Percentiles rank a stretch among this genome's conserved stretches.
These are phyloP conservation scores for Xanthoparmelia taractica DNA, from an alignment of 495 filamentous ascomycete species.

Conservation along the genomic window DNA sequence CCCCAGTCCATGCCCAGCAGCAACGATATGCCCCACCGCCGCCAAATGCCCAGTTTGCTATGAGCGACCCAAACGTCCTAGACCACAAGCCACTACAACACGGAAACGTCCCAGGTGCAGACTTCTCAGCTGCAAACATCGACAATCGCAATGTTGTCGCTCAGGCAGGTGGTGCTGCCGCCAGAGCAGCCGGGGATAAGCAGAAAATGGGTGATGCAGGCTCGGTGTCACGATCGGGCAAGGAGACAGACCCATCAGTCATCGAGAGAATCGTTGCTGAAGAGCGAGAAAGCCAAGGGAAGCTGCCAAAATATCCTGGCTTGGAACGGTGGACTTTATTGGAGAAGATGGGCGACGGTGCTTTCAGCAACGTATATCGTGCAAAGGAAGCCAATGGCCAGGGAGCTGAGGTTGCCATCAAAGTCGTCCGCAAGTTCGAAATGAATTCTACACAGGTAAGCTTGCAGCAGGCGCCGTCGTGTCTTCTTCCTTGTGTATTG, in stretches of 20 bases:
- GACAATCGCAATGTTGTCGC: slow-evolving; percentile 57
- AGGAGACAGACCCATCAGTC: slow-evolving; percentile 53
- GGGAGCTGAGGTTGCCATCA: slow-evolving; percentile 84
- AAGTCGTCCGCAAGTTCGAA: slow-evolving; percentile 96
- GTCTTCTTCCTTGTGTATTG: slow-evolving; percentile 25
- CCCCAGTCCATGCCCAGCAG: slow-evolving; percentile 58
- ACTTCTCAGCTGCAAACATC: slow-evolving; percentile 51
- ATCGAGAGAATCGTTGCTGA: slow-evolving; percentile 83
- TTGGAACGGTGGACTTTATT: slow-evolving; percentile 82
- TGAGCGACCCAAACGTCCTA: slow-evolving; percentile 42
- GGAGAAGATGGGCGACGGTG: slow-evolving; percentile 98
- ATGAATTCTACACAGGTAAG: slow-evolving; percentile 97
- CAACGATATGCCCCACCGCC: slow-evolving; percentile 45
- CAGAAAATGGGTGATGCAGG: slow-evolving; percentile 36
- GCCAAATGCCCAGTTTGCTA: slow-evolving; percentile 40
- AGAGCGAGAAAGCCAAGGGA: slow-evolving; percentile 73
- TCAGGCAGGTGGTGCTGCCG: slow-evolving; percentile 52
- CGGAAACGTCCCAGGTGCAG: slow-evolving; percentile 24
- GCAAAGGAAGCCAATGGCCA: slow-evolving; percentile 65
- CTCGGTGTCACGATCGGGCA: slow-evolving; percentile 38
- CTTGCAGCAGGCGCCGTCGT: slow-evolving; percentile 29
- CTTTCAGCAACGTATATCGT: slow-evolving; percentile 97
- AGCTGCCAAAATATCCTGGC: slow-evolving; percentile 85
- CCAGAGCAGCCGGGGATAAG: slow-evolving; percentile 45
- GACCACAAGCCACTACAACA: slow-evolving; percentile 38